A percentile compares a stretch with the other conserved stretches of the same genome.
Evolutionary conservation across 1,284 basidiomycete species (phyloP).

Genomic region (Cryptococcus sp.): DNA sequence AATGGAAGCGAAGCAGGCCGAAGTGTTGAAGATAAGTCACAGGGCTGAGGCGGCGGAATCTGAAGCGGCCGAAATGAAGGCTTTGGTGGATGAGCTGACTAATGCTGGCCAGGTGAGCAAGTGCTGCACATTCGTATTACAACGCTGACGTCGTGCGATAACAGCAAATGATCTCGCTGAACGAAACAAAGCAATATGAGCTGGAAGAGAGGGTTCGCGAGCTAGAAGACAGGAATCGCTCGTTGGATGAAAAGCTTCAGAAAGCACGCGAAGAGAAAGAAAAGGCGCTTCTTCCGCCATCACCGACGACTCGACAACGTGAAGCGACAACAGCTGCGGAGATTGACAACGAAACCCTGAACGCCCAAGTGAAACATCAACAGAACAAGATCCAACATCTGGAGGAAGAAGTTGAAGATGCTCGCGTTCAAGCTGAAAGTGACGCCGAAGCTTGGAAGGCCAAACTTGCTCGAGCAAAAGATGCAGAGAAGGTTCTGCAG

Average conservation of each 20-base stretch:
- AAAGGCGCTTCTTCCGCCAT: conserved; percentile 14
- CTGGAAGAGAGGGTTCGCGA: conserved; percentile 67
- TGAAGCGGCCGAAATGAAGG: conserved; percentile 39
- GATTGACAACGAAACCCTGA: conserved; percentile 90
- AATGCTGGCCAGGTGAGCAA: conserved; percentile 46
- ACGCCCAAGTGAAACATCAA: conserved; percentile 82
- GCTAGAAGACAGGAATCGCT: conserved; percentile 58
- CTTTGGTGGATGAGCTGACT: conserved; percentile 47
- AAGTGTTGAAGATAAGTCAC: conserved; percentile 45
- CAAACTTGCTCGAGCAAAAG: conserved; percentile 69
- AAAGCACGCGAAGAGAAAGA: conserved; percentile 33
- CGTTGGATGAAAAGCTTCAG: conserved; percentile 35
- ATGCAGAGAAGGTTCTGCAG: conserved; percentile 71
- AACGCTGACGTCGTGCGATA: neutral
- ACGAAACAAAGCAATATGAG: conserved; percentile 78
- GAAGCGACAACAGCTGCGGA: conserved; percentile 66
- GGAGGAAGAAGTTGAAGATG: conserved; percentile 85
- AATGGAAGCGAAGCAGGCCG: conserved; percentile 49
- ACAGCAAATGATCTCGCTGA: conserved; percentile 86
- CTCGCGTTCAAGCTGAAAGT: conserved; percentile 66
- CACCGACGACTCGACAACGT: conserved; percentile 33
- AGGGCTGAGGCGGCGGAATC: conserved; percentile 42
- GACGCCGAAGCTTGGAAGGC: conserved; percentile 70
- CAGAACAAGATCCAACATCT: conserved; percentile 71
- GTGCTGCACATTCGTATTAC: neutral